Conservation (phyloP, 441 rosid genomes). For the Mallotus japonicus region DNA sequence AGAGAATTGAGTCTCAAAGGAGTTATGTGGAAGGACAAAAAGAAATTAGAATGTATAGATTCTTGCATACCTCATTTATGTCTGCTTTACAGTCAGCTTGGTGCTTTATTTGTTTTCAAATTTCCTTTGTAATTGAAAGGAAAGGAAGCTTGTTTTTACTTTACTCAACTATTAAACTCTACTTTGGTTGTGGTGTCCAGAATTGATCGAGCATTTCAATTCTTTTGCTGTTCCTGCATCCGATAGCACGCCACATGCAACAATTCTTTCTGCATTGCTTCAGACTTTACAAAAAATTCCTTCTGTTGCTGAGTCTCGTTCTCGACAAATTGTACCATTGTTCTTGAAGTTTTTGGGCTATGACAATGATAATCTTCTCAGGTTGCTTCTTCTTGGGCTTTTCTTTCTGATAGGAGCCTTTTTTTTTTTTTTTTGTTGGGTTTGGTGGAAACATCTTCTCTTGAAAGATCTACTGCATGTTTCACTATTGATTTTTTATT, state of each 20-base stretch:
- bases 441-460: not conserved
- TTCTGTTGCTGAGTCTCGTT: constrained; percentile 61
- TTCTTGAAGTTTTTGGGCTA: constrained; percentile 87
- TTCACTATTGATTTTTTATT: constrained; percentile 7
- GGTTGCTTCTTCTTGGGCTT: constrained; percentile 46
- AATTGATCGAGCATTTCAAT: constrained; percentile 52
- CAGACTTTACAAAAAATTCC: constrained; percentile 71
- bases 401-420: constrained; percentile 6
- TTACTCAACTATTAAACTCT: constrained; percentile 15
- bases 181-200: constrained; percentile 46
- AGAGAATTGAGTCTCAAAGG: not conserved
- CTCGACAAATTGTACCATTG: constrained; percentile 67
- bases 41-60: not conserved
- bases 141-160: not conserved
- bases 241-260: constrained; percentile 52
- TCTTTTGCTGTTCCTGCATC: constrained; percentile 48
- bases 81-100: not conserved
- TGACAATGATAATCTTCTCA: constrained; percentile 39
- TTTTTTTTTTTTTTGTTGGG: not conserved
- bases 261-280: constrained; percentile 61
- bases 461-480: not conserved
- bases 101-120: not conserved
- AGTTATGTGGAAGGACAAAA: not conserved
- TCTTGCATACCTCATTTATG: constrained; percentile 4
- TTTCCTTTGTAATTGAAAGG: not conserved